phyloP scores from a whole-genome alignment of 176 grass and related monocot species.

The Zizania latifolia region DNA sequence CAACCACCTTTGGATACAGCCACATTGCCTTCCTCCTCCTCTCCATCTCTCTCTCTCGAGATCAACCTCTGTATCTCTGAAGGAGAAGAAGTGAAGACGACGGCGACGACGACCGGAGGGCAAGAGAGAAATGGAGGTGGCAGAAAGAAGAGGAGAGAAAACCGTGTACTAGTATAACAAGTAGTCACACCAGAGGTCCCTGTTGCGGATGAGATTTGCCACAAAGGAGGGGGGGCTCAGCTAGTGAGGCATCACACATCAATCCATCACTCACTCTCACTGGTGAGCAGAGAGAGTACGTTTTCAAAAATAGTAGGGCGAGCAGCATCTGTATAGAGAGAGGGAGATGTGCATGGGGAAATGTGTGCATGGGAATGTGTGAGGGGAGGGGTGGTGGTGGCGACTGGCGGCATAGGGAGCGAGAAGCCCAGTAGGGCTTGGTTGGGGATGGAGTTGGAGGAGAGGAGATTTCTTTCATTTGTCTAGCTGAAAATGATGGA shows the following conservation, averaged over 20 bases:
- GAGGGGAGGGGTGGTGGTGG: too few species aligned
- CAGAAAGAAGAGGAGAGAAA: neutral
- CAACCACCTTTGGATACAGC: slow-evolving; percentile 84
- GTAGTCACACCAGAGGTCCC: slow-evolving; percentile 32
- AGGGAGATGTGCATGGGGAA: slow-evolving; percentile 28
- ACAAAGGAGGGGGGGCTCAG: slow-evolving; percentile 3
- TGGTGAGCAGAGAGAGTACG: too few species aligned
- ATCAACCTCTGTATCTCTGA: neutral
- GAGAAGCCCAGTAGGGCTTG: too few species aligned
- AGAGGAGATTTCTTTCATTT: too few species aligned
- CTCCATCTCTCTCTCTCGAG: slow-evolving; percentile 47
- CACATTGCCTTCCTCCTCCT: slow-evolving; percentile 89
- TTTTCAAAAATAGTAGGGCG: too few species aligned
- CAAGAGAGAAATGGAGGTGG: slow-evolving; percentile 11
- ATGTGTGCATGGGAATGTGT: slow-evolving; percentile 72
- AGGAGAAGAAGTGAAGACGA: neutral
- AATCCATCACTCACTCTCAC: slow-evolving; percentile 30
- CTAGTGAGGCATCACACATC: slow-evolving; percentile 51
- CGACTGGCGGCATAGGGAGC: neutral
- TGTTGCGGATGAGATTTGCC: slow-evolving; percentile 46
- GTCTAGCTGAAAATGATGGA: too few species aligned
- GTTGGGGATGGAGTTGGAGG: too few species aligned
- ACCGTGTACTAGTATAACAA: neutral
- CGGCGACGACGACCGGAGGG: neutral
- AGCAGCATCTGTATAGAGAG: slow-evolving; percentile 22